Conservation (phyloP, 2,329 filamentous ascomycete genomes). For the Diaporthe nobilis region DNA sequence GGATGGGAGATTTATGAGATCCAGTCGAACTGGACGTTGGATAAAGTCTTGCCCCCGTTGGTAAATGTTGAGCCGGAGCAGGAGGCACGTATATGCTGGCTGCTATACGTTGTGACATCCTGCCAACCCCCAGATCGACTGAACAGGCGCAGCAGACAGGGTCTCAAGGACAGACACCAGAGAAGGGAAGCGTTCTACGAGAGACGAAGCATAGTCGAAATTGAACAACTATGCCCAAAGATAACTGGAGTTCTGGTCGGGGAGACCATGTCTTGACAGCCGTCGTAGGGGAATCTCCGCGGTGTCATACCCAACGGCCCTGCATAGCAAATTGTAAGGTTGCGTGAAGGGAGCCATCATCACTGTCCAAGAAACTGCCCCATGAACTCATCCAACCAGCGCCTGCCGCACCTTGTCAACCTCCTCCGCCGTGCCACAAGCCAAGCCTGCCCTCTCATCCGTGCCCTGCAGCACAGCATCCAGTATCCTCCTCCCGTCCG, state of each 20-base stretch:
- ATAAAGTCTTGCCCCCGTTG: background rate
- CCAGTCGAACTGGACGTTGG: background rate
- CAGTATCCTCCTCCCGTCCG: conserved; percentile 58
- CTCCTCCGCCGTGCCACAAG: conserved; percentile 66
- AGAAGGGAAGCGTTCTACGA: too few species aligned
- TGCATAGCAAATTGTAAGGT: background rate
- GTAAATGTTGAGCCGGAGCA: background rate
- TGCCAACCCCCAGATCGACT: background rate
- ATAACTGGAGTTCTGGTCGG: background rate
- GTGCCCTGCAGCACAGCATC: conserved; percentile 55
- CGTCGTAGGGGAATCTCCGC: background rate
- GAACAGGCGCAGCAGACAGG: background rate
- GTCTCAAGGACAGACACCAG: background rate
- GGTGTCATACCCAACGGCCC: background rate
- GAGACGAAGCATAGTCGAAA: background rate
- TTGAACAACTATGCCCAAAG: too few species aligned
- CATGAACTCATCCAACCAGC: conserved; percentile 38
- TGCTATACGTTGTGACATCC: too few species aligned
- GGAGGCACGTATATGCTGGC: background rate
- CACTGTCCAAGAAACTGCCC: background rate
- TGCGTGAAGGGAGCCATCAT: background rate
- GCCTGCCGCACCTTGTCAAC: conserved; percentile 55
- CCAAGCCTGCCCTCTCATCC: conserved; percentile 64
- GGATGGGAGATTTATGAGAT: background rate
- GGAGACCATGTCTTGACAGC: too few species aligned